Evolutionary conservation across 164 flowering plant species (phyloP).

Genomic region (Stephania japonica): DNA sequence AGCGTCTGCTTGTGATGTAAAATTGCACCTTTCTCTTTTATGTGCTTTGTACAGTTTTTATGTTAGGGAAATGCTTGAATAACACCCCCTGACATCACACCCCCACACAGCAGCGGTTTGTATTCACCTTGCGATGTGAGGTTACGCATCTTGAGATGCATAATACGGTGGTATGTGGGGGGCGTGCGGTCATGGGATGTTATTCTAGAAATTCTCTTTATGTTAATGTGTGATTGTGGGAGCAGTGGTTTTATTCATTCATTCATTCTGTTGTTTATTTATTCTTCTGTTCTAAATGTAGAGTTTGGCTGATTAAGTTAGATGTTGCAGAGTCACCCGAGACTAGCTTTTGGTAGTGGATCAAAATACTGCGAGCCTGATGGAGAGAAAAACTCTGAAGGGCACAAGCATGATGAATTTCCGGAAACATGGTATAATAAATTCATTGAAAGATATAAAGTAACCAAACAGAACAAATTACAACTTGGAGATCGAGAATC

Average conservation of each 20-base stretch:
- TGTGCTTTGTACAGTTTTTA: neutral
- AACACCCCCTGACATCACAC: no score
- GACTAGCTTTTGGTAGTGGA: constrained; percentile 32
- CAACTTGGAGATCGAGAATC: constrained; percentile 47
- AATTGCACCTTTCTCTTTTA: neutral
- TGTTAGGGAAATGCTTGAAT: no score
- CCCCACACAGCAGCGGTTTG: no score
- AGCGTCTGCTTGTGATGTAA: neutral
- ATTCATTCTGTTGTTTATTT: no score
- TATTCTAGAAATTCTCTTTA: no score
- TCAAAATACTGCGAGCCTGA: constrained; percentile 53
- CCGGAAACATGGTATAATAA: constrained; percentile 88
- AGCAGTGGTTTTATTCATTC: neutral
- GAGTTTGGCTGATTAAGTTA: constrained; percentile 13
- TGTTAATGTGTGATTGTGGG: neutral
- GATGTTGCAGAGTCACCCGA: constrained; percentile 43
- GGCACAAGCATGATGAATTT: constrained; percentile 48
- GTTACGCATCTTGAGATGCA: no score
- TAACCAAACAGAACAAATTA: constrained; percentile 42
- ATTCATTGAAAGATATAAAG: constrained; percentile 59
- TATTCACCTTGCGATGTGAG: no score
- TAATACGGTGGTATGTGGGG: no score
- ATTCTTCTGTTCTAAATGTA: neutral
- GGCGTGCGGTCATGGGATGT: no score
- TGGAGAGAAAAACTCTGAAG: constrained; percentile 40